These are phyloP conservation scores for Boletus reticulatus DNA, from an alignment of 768 basidiomycete genomes.

Conservation along the genomic window DNA sequence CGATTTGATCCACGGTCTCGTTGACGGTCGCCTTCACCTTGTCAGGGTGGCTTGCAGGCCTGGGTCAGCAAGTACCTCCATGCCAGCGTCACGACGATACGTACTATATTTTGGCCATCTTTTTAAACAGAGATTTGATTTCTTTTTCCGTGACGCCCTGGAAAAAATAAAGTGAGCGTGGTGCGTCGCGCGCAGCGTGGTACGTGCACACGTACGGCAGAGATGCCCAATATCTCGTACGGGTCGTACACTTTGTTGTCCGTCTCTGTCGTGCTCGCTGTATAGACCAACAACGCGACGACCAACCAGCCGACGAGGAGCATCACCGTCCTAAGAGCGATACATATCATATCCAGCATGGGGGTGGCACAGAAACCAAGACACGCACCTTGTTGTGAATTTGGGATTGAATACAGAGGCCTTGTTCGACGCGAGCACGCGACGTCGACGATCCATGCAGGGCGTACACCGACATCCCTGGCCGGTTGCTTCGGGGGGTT, in stretches of 20 bases:
- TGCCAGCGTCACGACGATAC: not conserved
- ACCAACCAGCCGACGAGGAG: constrained; percentile 71
- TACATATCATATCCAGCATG: too few species aligned
- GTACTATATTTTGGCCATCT: constrained; percentile 86
- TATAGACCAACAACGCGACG: constrained; percentile 67
- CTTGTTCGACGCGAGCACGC: constrained; percentile 39
- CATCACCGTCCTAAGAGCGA: constrained; percentile 49
- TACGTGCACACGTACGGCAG: constrained; percentile 34
- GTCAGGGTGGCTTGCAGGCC: constrained; percentile 80
- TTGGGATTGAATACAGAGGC: constrained; percentile 50
- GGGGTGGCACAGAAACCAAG: not conserved
- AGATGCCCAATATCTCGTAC: constrained; percentile 88
- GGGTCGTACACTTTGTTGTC: constrained; percentile 86
- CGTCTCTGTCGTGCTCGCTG: constrained; percentile 49
- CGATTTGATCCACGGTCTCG: constrained; percentile 83
- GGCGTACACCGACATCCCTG: constrained; percentile 60
- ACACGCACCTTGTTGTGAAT: constrained; percentile 49
- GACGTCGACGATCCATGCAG: constrained; percentile 55
- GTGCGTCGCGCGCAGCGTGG: not conserved
- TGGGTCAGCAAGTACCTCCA: not conserved
- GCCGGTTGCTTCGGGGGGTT: constrained; percentile 29
- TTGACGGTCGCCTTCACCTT: constrained; percentile 85
- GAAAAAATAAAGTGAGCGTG: not conserved
- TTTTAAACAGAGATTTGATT: constrained; percentile 95
- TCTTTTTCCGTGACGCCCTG: constrained; percentile 79